Conservation (phyloP, 345 rosid species). For the Salix arbutifolia region DNA sequence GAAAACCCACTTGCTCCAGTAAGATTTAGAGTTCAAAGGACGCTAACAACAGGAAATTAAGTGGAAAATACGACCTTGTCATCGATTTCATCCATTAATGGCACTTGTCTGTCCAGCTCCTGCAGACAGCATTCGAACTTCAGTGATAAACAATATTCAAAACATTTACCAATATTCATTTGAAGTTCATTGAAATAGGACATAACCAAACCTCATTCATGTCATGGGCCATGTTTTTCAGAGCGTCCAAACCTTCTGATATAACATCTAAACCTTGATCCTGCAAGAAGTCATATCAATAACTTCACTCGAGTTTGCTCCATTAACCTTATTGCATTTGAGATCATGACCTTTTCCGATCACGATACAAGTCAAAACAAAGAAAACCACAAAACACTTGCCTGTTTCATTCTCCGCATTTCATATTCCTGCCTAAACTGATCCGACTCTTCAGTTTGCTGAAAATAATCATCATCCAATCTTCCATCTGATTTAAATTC, state of each 20-base stretch:
- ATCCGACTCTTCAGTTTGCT: constrained; percentile 10
- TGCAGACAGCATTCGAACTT: background rate
- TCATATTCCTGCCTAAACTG: constrained; percentile 28
- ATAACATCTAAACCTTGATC: constrained; percentile 34
- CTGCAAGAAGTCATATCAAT: constrained; percentile 11
- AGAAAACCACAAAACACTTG: background rate
- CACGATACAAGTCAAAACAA: background rate
- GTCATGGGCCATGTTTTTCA: constrained; percentile 27
- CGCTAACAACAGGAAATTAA: background rate
- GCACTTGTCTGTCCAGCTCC: constrained; percentile 32
- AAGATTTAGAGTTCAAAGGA: no score
- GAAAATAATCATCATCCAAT: constrained; percentile 24
- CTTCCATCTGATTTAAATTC: constrained; percentile 11
- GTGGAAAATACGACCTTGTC: constrained; percentile 24
- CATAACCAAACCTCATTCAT: constrained; percentile 29
- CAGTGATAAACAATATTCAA: background rate
- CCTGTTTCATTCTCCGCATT: constrained; percentile 31
- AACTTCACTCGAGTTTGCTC: background rate
- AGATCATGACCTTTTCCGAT: no score
- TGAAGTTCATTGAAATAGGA: background rate
- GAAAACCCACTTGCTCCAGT: no score
- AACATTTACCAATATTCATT: background rate
- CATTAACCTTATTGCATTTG: background rate
- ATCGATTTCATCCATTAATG: constrained; percentile 31
- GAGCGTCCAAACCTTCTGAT: constrained; percentile 31